Evolutionary conservation across 306 rosid genomes (phyloP).

Genomic region (Vigna mungo): DNA sequence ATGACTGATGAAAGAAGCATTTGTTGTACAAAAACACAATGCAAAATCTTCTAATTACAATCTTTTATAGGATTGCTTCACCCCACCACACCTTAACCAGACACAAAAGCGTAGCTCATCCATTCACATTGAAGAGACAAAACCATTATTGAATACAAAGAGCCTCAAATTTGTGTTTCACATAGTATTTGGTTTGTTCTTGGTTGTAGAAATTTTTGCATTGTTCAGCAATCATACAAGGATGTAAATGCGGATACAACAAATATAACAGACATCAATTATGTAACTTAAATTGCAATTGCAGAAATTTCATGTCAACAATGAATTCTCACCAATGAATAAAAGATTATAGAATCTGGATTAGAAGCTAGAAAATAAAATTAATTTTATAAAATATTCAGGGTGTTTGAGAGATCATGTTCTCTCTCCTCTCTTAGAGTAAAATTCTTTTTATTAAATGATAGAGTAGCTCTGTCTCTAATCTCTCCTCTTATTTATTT

Average conservation of each 20-base stretch:
- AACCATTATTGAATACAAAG: background rate
- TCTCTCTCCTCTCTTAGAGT: background rate
- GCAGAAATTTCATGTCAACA: background rate
- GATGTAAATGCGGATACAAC: background rate
- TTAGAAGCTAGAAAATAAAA: background rate
- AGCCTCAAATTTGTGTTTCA: background rate
- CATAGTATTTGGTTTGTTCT: background rate
- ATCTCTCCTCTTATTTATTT: background rate
- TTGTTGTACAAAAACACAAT: background rate
- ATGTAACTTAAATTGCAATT: background rate
- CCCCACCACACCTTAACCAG: conserved; percentile 5
- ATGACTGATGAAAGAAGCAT: background rate
- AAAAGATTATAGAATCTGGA: background rate
- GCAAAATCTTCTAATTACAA: conserved; percentile 2
- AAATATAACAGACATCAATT: background rate
- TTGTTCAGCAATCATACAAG: background rate
- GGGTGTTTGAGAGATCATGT: background rate
- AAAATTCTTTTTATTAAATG: background rate
- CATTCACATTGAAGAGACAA: conserved; percentile 12
- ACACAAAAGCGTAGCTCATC: background rate
- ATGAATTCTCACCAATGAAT: background rate
- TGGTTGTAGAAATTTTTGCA: background rate
- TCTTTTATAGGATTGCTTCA: conserved; percentile 31
- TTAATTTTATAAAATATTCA: background rate
- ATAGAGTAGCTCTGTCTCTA: background rate